Evolutionary conservation across 768 basidiomycete species (phyloP).

Genomic region (Tricholoma flavovirens): DNA sequence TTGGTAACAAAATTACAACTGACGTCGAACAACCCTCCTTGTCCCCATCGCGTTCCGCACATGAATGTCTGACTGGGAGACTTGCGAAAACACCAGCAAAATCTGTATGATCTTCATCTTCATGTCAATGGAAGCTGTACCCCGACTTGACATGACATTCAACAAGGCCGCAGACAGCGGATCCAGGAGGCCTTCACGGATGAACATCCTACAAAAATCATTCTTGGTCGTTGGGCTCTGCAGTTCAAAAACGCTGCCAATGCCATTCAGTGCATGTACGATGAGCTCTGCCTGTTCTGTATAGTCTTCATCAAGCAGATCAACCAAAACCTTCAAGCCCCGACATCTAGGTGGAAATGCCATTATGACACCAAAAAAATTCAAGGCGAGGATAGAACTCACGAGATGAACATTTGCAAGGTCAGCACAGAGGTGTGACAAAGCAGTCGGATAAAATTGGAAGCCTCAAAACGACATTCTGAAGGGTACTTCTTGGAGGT

Average conservation of each 20-base stretch:
- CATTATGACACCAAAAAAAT: not conserved
- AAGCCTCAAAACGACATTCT: slow-evolving; percentile 92
- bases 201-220: slow-evolving; percentile 98
- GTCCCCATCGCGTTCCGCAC: slow-evolving; percentile 90
- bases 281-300: slow-evolving; percentile 86
- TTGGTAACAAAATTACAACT: slow-evolving; percentile 27
- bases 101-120: slow-evolving; percentile 90
- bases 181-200: slow-evolving; percentile 90
- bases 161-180: slow-evolving; percentile 87
- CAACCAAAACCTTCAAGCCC: slow-evolving; percentile 89
- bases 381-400: slow-evolving; percentile 24
- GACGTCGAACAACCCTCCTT: slow-evolving; percentile 83
- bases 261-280: slow-evolving; percentile 89
- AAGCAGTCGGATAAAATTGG: slow-evolving; percentile 87
- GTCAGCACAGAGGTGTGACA: slow-evolving; percentile 93
- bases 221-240: slow-evolving; percentile 96
- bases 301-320: slow-evolving; percentile 96
- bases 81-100: slow-evolving; percentile 87
- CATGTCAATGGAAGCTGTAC: slow-evolving; percentile 60
- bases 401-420: slow-evolving; percentile 99
- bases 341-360: slow-evolving; percentile 59
- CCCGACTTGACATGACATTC: slow-evolving; percentile 77
- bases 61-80: slow-evolving; percentile 92
- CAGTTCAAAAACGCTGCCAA: slow-evolving; percentile 92
- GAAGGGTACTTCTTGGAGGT: slow-evolving; percentile 92